Conservation (phyloP, 2,329 filamentous ascomycete species). For the Colletotrichum paranaense region DNA sequence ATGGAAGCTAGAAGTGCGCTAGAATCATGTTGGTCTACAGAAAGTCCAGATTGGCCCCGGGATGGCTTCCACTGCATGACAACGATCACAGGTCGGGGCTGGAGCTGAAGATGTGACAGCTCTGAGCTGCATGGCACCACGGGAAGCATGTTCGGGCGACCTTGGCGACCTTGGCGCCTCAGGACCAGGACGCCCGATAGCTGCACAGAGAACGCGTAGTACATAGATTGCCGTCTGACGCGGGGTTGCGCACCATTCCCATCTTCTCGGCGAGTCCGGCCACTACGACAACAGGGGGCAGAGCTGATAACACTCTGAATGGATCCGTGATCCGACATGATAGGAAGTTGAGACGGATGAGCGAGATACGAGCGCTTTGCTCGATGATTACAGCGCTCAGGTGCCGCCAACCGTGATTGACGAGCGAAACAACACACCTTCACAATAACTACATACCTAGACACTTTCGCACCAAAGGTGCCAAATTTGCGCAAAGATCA, state of each 20-base stretch:
- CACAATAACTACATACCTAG: neutral
- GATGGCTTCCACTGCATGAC: neutral
- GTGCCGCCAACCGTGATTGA: neutral
- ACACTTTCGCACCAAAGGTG: neutral
- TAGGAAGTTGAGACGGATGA: neutral
- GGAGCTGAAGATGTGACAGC: neutral
- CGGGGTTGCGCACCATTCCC: neutral
- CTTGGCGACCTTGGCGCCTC: neutral
- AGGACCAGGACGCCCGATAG: neutral
- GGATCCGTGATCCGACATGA: neutral
- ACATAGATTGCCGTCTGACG: slow-evolving; percentile 1
- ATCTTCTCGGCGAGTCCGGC: slow-evolving; percentile 8
- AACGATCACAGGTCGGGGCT: neutral
- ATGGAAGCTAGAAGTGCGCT: slow-evolving; percentile 17
- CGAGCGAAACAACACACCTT: neutral
- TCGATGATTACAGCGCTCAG: neutral
- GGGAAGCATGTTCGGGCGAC: neutral
- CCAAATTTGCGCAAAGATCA: neutral
- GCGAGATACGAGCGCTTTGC: neutral
- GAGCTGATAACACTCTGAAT: neutral
- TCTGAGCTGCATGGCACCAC: neutral
- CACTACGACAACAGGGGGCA: slow-evolving; percentile 10
- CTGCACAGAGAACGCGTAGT: neutral
- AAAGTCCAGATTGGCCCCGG: neutral
- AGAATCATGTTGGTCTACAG: slow-evolving; percentile 4